Evolutionary conservation across 306 rosid species (phyloP).

Genomic region (Luffa acutangula): DNA sequence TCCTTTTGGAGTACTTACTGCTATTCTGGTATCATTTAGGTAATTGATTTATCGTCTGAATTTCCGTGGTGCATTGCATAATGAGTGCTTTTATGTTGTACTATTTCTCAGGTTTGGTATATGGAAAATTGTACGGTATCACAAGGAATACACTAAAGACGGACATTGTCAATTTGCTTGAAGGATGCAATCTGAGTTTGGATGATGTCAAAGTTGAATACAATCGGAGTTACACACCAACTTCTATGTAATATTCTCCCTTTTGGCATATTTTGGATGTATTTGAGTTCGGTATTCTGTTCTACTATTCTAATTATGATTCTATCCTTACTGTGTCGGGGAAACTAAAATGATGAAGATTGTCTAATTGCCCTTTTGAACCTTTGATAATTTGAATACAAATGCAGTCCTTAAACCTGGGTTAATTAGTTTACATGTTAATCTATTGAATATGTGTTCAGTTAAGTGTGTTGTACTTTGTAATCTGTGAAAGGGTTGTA

Average conservation of each 20-base stretch:
- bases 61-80: not conserved
- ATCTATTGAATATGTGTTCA: not conserved
- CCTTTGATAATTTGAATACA: not conserved
- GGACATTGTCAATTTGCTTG: conserved; percentile 51
- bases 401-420: not conserved
- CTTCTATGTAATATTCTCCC: conserved; percentile 39
- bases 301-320: not conserved
- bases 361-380: not conserved
- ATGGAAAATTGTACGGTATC: conserved; percentile 36
- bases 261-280: not conserved
- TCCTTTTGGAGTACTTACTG: not conserved
- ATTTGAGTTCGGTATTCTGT: not conserved
- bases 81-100: not conserved
- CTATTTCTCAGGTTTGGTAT: conserved; percentile 30
- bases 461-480: not conserved
- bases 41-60: not conserved
- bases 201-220: conserved; percentile 72
- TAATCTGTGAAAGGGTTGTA: not conserved
- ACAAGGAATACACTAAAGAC: conserved; percentile 46
- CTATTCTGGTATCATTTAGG: not conserved
- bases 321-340: not conserved
- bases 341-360: not conserved
- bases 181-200: conserved; percentile 52
- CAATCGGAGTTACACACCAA: conserved; percentile 23
- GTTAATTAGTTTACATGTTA: not conserved